A percentile compares a stretch with the other conserved stretches of the same genome.
phyloP scores from a whole-genome alignment of 1,284 basidiomycete species.

The Cutaneotrichosporon sp. region DNA sequence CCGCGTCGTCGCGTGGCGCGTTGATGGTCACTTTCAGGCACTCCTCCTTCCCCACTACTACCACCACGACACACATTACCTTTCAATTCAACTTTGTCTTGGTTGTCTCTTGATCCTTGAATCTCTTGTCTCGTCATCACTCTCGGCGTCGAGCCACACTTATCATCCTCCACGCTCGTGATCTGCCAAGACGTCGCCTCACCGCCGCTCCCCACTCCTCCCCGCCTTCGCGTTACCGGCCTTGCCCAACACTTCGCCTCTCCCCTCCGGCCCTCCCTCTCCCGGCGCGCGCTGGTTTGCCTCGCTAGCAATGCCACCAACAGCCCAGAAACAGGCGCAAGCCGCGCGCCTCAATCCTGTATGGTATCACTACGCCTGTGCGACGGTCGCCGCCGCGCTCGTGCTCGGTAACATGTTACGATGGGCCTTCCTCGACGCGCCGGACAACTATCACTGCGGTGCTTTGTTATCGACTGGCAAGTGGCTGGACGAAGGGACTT shows the following conservation, averaged over 20 bases:
- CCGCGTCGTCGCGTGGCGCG: too few relatives aligned
- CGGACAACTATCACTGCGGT: slow-evolving; percentile 70
- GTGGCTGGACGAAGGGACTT: slow-evolving; percentile 67
- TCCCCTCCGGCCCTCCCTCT: neutral
- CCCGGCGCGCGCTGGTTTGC: neutral
- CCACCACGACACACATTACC: too few relatives aligned
- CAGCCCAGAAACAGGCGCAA: slow-evolving; percentile 11
- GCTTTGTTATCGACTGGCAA: slow-evolving; percentile 68
- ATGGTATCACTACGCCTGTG: slow-evolving; percentile 53
- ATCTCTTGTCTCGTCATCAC: neutral
- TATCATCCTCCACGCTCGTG: neutral
- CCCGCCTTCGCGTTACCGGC: neutral
- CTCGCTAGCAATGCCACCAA: neutral
- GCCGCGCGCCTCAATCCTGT: slow-evolving; percentile 46
- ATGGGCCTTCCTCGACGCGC: slow-evolving; percentile 59
- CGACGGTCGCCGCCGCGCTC: slow-evolving; percentile 47
- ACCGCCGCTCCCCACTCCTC: neutral
- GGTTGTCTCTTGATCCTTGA: neutral
- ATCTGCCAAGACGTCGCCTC: neutral
- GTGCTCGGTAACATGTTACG: slow-evolving; percentile 50
- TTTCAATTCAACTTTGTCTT: neutral
- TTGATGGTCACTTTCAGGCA: too few relatives aligned
- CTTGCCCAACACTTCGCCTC: neutral
- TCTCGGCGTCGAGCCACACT: neutral
- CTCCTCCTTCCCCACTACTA: too few relatives aligned